Evolutionary conservation across 371 early-diverging fungal genomes (phyloP), one percentile per base, ranked within the genome.

Genomic region (Rhizopus arrhizus): DNA sequence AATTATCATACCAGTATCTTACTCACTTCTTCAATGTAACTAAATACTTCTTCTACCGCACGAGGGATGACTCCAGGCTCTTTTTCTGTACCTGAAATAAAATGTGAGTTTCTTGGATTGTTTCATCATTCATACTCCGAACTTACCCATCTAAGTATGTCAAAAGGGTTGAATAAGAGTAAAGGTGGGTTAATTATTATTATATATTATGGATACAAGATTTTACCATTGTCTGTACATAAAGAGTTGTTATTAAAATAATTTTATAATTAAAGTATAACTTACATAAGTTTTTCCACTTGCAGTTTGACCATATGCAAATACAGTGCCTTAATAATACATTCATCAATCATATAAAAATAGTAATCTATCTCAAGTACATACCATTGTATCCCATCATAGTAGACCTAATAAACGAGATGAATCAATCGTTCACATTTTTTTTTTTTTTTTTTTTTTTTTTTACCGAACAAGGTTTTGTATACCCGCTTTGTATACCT

Each of bases 291-390:
- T 98, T 74, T 99, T 99, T 42, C 99, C 99, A 50, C 92, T 91
- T 0, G 95, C 91, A 16, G 99, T 99, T 73, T 97, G 97, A n/a
- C 97, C 97, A 68, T 95, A 96, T 3, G 95, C 95, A 82, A 94
- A 95, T 16, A 93, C 88, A 22, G 92, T 91, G 8, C 22, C 22
- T 22, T 22, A 22, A 22, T 22, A 22, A 22, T 22, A 22, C 2
- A 22, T 22, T 22, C 0, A 22, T 22, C 22, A 22, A 22, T 22
- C 22, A 22, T 22, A 22, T 22, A 22, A 22, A 22, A 22, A 22
- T 22, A 22, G 22, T 22, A 22, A 22, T 22, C 22, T 22, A 22
- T 22, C 22, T 22, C 22, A 22, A 22, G 22, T 22, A 22, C 22
- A 22, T 72, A 81, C 85, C 86, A 56, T 85, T 84, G 47, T 80